Evolutionary conservation across 1,139 yeast species (phyloP).

Genomic region (Yamadazyma sp.): DNA sequence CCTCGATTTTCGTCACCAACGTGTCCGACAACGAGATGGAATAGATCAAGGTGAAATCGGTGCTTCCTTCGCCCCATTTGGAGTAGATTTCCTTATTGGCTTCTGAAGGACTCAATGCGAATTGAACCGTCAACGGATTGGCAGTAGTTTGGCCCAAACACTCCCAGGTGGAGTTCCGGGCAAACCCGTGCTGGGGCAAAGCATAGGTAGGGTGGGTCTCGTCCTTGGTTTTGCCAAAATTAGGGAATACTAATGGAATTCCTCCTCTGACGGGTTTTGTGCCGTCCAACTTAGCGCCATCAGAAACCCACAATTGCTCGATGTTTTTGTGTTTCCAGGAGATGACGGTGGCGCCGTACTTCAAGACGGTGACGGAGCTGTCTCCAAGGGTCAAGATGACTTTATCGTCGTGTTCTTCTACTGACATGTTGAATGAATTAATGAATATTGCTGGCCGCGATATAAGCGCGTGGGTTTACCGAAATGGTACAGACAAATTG

Average conservation of each 20-base stretch:
- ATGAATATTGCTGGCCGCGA: background rate
- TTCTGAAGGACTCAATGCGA: constrained; percentile 84
- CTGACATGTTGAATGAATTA: constrained; percentile 8
- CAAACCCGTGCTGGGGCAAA: constrained; percentile 96
- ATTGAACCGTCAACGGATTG: constrained; percentile 68
- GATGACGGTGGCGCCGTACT: constrained; percentile 83
- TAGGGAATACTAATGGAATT: constrained; percentile 92
- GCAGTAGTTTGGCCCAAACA: constrained; percentile 76
- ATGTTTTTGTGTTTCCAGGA: constrained; percentile 72
- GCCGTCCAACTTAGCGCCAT: constrained; percentile 84
- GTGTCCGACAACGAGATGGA: constrained; percentile 60
- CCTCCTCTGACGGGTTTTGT: constrained; percentile 96
- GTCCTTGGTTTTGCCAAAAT: constrained; percentile 71
- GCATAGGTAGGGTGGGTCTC: constrained; percentile 35
- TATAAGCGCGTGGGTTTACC: background rate
- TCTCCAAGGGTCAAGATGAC: constrained; percentile 63
- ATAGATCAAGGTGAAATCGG: constrained; percentile 75
- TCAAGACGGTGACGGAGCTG: constrained; percentile 63
- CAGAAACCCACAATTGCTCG: constrained; percentile 67
- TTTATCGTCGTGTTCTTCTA: constrained; percentile 63
- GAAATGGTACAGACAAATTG: background rate
- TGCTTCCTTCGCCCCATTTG: constrained; percentile 48
- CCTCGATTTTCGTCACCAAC: constrained; percentile 69
- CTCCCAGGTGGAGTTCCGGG: constrained; percentile 88
- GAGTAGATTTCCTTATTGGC: constrained; percentile 64